Evolutionary conservation across 345 rosid genomes (phyloP), one percentile per base, ranked within the genome.

Genomic region (Lepidium sativum): DNA sequence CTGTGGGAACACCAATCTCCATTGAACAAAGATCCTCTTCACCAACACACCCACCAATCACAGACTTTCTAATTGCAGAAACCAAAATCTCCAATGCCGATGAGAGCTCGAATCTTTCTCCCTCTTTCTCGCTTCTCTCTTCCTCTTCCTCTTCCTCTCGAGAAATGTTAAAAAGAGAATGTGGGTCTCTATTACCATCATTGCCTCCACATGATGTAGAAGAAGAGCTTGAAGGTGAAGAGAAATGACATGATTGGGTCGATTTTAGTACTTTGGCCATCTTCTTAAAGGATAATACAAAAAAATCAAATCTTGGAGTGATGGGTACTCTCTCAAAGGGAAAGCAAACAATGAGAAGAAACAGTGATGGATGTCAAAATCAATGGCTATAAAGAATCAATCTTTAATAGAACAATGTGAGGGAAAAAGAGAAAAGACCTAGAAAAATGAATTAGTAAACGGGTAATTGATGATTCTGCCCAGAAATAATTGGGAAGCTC

Each of bases 1-100:
- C 78, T 2, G 97, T 86, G 5, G 99, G 99, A 68, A 83, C 74
- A 39, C 98, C 97, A 81, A 95, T 95, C 81, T 95, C 98, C 98
- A 95, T 95, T 6, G 83, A 59, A 41, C 81, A 85, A 63, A 88
- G 77, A 75, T 80, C 83, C 44, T 78, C 91, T 70, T 80, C 79
- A 43, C 82, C 79, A 73, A 71, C 79, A 68, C 74, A 74, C 0
- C 74, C 74, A 68, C 94, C 85, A 69, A 83, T 83, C 62, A 95
- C 47, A 38, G 97, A 91, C 77, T 68, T 91, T 79, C 96, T 83
- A 56, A 85, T 79, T 14, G 86, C 84, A 75, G 96, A 73, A 45
- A 77, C 84, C 58, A 95, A 71, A 52, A 91, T 75, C 31, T 83
- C 75, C 63, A 88, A 76, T 8, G 87, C 23, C 4, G 99, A 88